Evolutionary conservation across 108 stramenopile species (phyloP).

Genomic region (Nitzschia sp.): DNA sequence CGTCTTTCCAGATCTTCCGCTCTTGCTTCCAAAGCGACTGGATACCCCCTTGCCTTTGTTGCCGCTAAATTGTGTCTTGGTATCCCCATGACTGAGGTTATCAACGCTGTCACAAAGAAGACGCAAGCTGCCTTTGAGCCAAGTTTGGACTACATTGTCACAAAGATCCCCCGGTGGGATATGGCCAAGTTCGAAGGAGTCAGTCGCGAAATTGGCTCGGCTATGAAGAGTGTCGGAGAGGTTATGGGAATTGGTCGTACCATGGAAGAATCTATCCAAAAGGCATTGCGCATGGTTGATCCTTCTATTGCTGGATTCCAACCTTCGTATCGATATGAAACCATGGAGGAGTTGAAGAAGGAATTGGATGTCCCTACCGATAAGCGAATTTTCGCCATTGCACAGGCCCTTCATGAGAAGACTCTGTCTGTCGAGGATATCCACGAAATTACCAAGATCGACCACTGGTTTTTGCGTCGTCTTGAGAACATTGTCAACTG

Average conservation of each 20-base stretch:
- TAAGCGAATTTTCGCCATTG: slow-evolving; percentile 89
- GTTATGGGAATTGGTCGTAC: slow-evolving; percentile 99
- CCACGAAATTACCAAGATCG: slow-evolving; percentile 94
- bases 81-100: slow-evolving; percentile 89
- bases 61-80: slow-evolving; percentile 95
- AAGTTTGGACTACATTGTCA: slow-evolving; percentile 96
- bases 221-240: slow-evolving; percentile 98
- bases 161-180: slow-evolving; percentile 98
- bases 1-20: slow-evolving; percentile 97
- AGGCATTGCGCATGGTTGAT: slow-evolving; percentile 98
- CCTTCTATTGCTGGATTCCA: slow-evolving; percentile 83
- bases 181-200: slow-evolving; percentile 94
- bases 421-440: slow-evolving; percentile 83
- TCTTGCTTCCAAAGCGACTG: slow-evolving; percentile 97
- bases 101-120: slow-evolving; percentile 94
- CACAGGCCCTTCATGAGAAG: slow-evolving; percentile 86
- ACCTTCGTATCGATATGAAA: slow-evolving; percentile 45
- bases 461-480: slow-evolving; percentile 95
- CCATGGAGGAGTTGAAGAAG: slow-evolving; percentile 61
- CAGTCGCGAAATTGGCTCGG: slow-evolving; percentile 88
- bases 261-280: slow-evolving; percentile 96
- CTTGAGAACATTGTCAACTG: slow-evolving; percentile 86
- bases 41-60: slow-evolving; percentile 98
- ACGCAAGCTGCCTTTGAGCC: slow-evolving; percentile 98
- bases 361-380: slow-evolving; percentile 88